Conservation (phyloP, 2,329 filamentous ascomycete genomes). For the Pseudogymnoascus sp. region DNA sequence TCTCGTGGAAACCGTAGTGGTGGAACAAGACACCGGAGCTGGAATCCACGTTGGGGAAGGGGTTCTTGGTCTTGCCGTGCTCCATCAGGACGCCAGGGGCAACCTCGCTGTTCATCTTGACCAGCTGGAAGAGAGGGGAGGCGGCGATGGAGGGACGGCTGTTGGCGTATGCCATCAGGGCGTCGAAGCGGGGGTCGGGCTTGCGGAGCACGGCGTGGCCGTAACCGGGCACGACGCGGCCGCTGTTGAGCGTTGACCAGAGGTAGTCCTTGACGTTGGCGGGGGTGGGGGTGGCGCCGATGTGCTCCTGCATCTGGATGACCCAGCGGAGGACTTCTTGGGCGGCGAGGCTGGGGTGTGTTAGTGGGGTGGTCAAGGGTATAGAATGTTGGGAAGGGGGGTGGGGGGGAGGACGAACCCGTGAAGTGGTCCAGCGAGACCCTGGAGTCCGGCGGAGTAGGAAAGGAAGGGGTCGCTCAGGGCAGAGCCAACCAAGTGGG, state of each 20-base stretch:
- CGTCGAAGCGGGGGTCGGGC: slow-evolving; percentile 92
- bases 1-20: slow-evolving; percentile 96
- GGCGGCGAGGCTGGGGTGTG: slow-evolving; percentile 55
- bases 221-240: slow-evolving; percentile 89
- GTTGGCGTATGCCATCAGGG: slow-evolving; percentile 89
- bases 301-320: slow-evolving; percentile 84
- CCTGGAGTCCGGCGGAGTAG: slow-evolving; percentile 91
- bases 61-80: slow-evolving; percentile 98
- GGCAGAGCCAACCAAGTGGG: slow-evolving; percentile 89
- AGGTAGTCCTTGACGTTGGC: slow-evolving; percentile 82
- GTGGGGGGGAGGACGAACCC: slow-evolving; percentile 39
- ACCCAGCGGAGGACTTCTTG: slow-evolving; percentile 98
- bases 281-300: slow-evolving; percentile 69
- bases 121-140: slow-evolving; percentile 88
- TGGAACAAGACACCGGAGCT: slow-evolving; percentile 92
- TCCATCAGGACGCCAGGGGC: slow-evolving; percentile 84
- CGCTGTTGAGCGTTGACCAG: slow-evolving; percentile 87
- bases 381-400: slow-evolving; percentile 2
- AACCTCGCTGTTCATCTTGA: slow-evolving; percentile 86
- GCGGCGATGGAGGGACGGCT: slow-evolving; percentile 74
- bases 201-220: slow-evolving; percentile 94
- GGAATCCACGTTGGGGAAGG: slow-evolving; percentile 94
- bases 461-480: slow-evolving; percentile 92
- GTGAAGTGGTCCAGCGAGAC: slow-evolving; percentile 87
- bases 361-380: background rate